These are phyloP conservation scores for Cordyceps fumosorosea DNA, from an alignment of 2,329 filamentous ascomycete genomes.

Conservation along the genomic window DNA sequence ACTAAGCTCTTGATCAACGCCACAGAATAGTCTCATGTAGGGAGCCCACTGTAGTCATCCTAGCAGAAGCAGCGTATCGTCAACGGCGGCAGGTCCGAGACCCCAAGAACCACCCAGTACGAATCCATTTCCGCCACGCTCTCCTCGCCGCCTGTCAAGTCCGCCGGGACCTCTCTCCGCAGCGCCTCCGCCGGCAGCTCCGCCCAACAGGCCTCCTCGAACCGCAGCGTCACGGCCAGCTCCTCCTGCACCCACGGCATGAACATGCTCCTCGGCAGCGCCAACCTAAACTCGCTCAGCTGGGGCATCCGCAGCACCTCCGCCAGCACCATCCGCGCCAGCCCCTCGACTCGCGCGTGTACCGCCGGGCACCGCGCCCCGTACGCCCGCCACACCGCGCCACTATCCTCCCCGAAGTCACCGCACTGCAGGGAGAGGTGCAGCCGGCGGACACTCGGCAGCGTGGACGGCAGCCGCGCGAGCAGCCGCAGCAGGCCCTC, in stretches of 20 bases:
- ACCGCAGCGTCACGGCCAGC: background rate
- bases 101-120: background rate
- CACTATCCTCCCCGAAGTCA: background rate
- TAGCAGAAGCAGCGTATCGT: background rate
- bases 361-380: background rate
- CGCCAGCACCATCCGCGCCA: background rate
- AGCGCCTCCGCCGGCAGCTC: background rate
- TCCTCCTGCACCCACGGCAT: conserved; percentile 3
- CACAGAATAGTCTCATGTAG: too few relatives aligned
- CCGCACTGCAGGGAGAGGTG: background rate
- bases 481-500: background rate
- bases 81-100: background rate
- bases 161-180: background rate
- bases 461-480: background rate
- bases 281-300: background rate
- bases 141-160: background rate
- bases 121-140: background rate
- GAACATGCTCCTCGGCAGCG: background rate
- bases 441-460: background rate
- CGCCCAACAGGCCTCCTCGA: background rate
- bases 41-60: too few relatives aligned
- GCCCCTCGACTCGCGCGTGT: background rate
- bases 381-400: background rate
- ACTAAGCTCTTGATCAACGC: too few relatives aligned
- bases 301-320: background rate